Evolutionary conservation across 2,329 filamentous ascomycete species (phyloP), one percentile per base, ranked within the genome.

Genomic region (Cercospora citrullina): DNA sequence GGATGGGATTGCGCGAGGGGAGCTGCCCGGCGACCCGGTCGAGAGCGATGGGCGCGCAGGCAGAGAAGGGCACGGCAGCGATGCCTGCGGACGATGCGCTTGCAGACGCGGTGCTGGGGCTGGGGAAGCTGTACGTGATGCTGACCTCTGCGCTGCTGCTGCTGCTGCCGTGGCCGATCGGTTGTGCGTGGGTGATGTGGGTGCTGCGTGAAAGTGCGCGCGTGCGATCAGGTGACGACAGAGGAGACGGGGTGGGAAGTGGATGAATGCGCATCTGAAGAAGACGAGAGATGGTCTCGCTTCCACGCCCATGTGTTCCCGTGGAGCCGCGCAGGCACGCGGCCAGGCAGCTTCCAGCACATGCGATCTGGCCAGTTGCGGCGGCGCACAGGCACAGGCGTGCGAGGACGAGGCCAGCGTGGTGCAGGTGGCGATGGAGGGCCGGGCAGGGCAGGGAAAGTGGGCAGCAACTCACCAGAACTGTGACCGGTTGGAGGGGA

Each of bases 1-100:
- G 63, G 55, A 65, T 55, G 53, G 45, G 45, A 51, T 64, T 64
- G 62, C 63, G 51, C 60, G 62, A 64, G 48, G 51, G 48, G 62
- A 55, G 45, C 39, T 58, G 51, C 57, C 63, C 63, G 58, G 63
- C 26, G 55, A 65, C 55, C 63, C 57, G 63, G 63, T 64, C 7
- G 53, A 58, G 53, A 58, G 53, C 45, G 36, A 39, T 39, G 36
- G 16, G 36, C 36, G 36, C 36, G 16, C 36, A 39, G 36, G 36
- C 36, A 39, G 36, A 39, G 36, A 39, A 39, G 36, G 36, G 36
- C 36, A 39, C 36, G 6, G 36, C 36, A 39, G 36, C 36, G 36
- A 39, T n/a, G 30, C 30, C 30, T 60, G 57, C 57, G 9, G 57
- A 26, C 7, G 53, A 9, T 61, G 31, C 36, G 59, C 59, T 12